These are phyloP conservation scores for Thielaviopsis populi DNA, from an alignment of 2,329 filamentous ascomycete genomes.

Conservation along the genomic window DNA sequence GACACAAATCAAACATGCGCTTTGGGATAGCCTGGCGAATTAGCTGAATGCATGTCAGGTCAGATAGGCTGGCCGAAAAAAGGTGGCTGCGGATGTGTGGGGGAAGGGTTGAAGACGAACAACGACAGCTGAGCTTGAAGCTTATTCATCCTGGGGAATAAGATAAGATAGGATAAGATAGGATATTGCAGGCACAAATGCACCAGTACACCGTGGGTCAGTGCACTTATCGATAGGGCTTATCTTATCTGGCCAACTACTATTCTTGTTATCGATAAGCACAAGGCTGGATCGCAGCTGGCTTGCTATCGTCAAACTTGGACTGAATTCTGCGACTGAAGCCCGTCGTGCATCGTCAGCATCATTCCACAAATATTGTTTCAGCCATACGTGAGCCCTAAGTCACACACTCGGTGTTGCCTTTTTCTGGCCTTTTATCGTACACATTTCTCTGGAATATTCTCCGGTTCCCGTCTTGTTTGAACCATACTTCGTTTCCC, in stretches of 20 bases:
- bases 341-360: too few species aligned
- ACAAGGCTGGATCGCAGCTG: background rate
- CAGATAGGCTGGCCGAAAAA: background rate
- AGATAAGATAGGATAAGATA: too few species aligned
- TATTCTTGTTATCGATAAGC: background rate
- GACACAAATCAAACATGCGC: background rate
- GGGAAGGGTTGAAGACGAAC: background rate
- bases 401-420: too few species aligned
- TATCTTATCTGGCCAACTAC: background rate
- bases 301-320: background rate
- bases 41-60: background rate
- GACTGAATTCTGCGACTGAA: background rate
- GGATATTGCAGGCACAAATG: background rate
- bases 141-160: background rate
- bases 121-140: background rate
- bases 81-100: background rate
- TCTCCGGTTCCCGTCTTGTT: background rate
- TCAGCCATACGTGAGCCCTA: too few species aligned
- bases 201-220: too few species aligned
- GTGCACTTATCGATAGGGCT: background rate
- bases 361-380: too few species aligned
- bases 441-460: background rate
- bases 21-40: background rate
- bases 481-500: background rate
- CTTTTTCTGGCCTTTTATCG: background rate